Percentiles rank a stretch among this genome's conserved stretches.
phyloP scores from a whole-genome alignment of 2,329 filamentous ascomycete genomes.

The Uncinocarpus reesii region DNA sequence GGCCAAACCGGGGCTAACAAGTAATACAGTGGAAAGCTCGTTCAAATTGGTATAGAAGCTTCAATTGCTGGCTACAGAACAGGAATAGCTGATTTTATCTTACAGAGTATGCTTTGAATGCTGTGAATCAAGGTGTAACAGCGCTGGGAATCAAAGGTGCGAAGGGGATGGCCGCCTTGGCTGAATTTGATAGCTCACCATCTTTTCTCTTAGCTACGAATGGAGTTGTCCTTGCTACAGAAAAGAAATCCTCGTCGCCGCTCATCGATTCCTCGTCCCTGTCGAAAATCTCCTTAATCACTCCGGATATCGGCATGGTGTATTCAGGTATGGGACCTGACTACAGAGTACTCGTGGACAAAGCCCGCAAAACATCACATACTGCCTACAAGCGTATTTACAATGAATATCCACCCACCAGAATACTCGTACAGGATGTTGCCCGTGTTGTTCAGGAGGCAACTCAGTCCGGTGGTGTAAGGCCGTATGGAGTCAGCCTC shows the following conservation, averaged over 20 bases:
- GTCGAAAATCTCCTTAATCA: constrained; percentile 95
- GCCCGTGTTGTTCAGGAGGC: constrained; percentile 98
- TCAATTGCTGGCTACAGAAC: background rate
- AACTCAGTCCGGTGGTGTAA: constrained; percentile 92
- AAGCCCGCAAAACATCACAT: constrained; percentile 95
- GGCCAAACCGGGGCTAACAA: constrained; percentile 36
- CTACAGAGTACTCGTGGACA: constrained; percentile 94
- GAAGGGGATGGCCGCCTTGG: constrained; percentile 9
- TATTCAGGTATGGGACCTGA: constrained; percentile 99
- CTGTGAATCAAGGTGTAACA: constrained; percentile 97
- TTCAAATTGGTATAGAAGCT: constrained; percentile 73
- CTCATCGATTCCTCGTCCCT: constrained; percentile 91
- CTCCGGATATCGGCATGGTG: constrained; percentile 98
- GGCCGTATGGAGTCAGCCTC: constrained; percentile 91
- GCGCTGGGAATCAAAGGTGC: constrained; percentile 96
- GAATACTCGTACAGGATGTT: constrained; percentile 98
- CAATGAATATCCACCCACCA: constrained; percentile 98
- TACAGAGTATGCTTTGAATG: constrained; percentile 95
- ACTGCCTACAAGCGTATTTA: constrained; percentile 99
- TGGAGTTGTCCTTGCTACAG: constrained; percentile 94
- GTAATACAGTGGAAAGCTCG: constrained; percentile 76
- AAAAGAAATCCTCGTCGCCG: constrained; percentile 98
- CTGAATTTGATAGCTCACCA: constrained; percentile 5
- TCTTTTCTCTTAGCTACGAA: constrained; percentile 64
- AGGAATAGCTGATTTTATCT: constrained; percentile 17